These are phyloP conservation scores for Clavispora fructus DNA, from an alignment of 805 yeast species.

Conservation along the genomic window DNA sequence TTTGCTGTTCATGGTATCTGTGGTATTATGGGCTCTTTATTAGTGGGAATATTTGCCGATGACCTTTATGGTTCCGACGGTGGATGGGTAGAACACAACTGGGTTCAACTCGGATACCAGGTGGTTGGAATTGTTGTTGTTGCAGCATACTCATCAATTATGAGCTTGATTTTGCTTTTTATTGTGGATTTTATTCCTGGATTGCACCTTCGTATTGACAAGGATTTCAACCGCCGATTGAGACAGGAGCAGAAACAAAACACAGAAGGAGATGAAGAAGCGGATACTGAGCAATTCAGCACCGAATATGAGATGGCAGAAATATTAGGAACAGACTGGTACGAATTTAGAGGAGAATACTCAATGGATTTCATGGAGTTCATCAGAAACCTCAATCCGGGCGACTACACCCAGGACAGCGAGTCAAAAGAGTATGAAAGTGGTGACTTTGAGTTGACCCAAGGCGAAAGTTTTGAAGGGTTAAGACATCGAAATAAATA, in stretches of 20 bases:
- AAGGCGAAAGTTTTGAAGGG: background rate
- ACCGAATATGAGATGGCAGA: conserved; percentile 15
- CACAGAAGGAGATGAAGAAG: conserved; percentile 1
- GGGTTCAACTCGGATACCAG: conserved; percentile 39
- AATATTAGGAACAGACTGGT: conserved; percentile 33
- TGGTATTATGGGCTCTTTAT: conserved; percentile 35
- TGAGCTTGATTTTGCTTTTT: conserved; percentile 28
- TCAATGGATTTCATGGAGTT: conserved; percentile 38
- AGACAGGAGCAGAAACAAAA: conserved; percentile 12
- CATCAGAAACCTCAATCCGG: conserved; percentile 31
- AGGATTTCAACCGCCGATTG: conserved; percentile 28
- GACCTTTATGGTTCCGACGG: conserved; percentile 27
- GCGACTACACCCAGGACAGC: conserved; percentile 25
- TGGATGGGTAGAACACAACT: conserved; percentile 38
- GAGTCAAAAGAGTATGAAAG: conserved; percentile 1
- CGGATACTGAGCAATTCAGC: background rate
- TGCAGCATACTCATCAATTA: conserved; percentile 28
- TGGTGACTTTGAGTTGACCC: background rate
- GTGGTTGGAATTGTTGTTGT: conserved; percentile 32
- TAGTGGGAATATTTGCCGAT: conserved; percentile 39
- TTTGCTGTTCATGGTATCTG: conserved; percentile 41
- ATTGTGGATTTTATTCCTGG: conserved; percentile 37
- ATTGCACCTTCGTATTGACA: conserved; percentile 37
- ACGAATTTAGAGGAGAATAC: conserved; percentile 38
- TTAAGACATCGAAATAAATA: background rate